Conservation (phyloP, 805 yeast genomes). For the Pichia rugopelliculosa region DNA sequence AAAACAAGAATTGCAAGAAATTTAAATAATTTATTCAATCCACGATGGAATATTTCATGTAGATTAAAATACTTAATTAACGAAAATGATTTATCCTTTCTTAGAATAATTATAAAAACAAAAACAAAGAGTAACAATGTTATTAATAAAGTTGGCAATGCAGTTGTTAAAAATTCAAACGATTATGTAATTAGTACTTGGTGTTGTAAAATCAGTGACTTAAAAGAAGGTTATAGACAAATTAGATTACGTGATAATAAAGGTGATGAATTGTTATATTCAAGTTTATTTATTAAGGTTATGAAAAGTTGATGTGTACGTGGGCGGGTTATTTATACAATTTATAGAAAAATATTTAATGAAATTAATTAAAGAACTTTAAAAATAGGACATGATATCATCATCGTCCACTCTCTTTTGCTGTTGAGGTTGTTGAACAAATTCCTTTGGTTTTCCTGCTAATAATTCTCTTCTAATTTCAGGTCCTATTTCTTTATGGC, state of each 20-base stretch:
- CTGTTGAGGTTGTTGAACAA: conserved; percentile 10
- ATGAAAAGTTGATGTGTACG: conserved; percentile 15
- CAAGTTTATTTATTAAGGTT: conserved; percentile 36
- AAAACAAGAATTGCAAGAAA: conserved; percentile 31
- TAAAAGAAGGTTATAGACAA: conserved; percentile 78
- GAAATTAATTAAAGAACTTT: background rate
- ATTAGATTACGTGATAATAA: conserved; percentile 65
- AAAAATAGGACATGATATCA: conserved; percentile 29
- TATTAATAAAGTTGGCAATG: conserved; percentile 5
- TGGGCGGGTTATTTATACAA: background rate
- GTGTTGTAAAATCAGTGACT: conserved; percentile 53
- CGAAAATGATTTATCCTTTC: conserved; percentile 43
- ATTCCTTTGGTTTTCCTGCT: conserved; percentile 67
- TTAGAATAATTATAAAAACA: conserved; percentile 42
- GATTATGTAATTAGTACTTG: conserved; percentile 41
- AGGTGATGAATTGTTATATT: conserved; percentile 66
- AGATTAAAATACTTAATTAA: conserved; percentile 33
- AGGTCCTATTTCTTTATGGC: conserved; percentile 83
- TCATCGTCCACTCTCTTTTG: conserved; percentile 20
- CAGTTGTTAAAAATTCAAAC: background rate
- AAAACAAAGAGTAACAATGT: conserved; percentile 18
- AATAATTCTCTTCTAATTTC: conserved; percentile 89
- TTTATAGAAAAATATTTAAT: background rate
- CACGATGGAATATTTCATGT: conserved; percentile 63
- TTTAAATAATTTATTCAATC: conserved; percentile 75